A percentile compares a stretch with the other conserved stretches of the same genome.
Evolutionary conservation across 805 yeast species (phyloP).

Genomic region (Peterozyma xylosa): DNA sequence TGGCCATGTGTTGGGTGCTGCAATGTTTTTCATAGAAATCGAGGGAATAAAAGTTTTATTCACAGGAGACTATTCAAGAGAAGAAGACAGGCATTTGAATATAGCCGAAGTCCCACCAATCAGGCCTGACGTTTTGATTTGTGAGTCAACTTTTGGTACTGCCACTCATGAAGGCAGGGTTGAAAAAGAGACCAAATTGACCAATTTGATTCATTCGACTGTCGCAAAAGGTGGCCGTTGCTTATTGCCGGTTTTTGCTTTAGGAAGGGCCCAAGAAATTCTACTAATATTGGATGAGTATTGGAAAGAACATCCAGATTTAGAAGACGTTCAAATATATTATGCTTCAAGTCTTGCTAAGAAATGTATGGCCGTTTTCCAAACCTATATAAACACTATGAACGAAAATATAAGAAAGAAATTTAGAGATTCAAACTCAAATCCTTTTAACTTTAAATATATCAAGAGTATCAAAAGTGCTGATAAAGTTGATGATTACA

Average conservation of each 20-base stretch:
- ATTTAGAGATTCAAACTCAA: conserved; percentile 70
- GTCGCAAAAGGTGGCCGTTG: conserved; percentile 86
- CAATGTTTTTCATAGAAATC: conserved; percentile 93
- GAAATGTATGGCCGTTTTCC: conserved; percentile 96
- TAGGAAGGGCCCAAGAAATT: conserved; percentile 95
- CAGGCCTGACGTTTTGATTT: conserved; percentile 82
- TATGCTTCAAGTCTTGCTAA: conserved; percentile 92
- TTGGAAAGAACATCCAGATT: conserved; percentile 80
- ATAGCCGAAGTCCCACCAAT: conserved; percentile 90
- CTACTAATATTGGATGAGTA: conserved; percentile 88
- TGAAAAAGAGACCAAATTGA: conserved; percentile 77
- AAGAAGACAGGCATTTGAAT: conserved; percentile 89
- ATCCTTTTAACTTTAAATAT: conserved; percentile 87
- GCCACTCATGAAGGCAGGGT: conserved; percentile 90
- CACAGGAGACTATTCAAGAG: conserved; percentile 97
- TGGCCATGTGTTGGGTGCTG: conserved; percentile 99
- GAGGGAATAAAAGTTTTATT: conserved; percentile 85
- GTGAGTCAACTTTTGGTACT: conserved; percentile 96
- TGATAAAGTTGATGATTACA: conserved; percentile 84
- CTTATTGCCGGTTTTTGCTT: conserved; percentile 87
- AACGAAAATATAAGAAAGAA: conserved; percentile 78
- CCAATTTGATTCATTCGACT: conserved; percentile 78
- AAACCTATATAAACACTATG: conserved; percentile 96
- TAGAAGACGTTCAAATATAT: conserved; percentile 75
- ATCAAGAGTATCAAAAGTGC: conserved; percentile 72